Conservation (phyloP, 192 early-diverging fungal genomes). For the Paraglomus occultum region DNA sequence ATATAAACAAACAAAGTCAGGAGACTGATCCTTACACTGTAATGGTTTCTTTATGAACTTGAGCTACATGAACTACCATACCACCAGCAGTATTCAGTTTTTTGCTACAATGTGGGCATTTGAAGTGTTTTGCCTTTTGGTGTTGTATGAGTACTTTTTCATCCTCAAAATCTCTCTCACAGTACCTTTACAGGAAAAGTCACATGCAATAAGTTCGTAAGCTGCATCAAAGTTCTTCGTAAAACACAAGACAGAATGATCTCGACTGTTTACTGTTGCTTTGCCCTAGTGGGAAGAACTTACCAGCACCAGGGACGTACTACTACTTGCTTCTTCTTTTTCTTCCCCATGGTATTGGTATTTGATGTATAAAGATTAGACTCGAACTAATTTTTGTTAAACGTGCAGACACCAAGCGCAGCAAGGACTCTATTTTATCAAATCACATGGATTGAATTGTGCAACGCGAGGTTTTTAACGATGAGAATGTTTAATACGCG, state of each 20-base stretch:
- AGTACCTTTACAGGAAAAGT: conserved; percentile 65
- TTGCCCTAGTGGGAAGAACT: background rate
- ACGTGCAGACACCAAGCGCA: too few relatives aligned
- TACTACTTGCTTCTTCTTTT: conserved; percentile 59
- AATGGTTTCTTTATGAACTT: conserved; percentile 92
- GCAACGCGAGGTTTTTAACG: too few relatives aligned
- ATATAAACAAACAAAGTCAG: too few relatives aligned
- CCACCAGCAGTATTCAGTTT: conserved; percentile 87
- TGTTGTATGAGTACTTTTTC: conserved; percentile 92
- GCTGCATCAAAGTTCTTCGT: background rate
- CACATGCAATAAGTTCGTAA: background rate
- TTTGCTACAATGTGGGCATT: conserved; percentile 82
- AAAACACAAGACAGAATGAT: background rate
- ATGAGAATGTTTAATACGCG: too few relatives aligned
- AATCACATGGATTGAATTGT: too few relatives aligned
- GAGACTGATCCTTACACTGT: conserved; percentile 49
- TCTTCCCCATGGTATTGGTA: conserved; percentile 51
- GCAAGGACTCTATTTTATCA: too few relatives aligned
- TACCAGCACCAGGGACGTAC: conserved; percentile 79
- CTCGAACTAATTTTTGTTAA: too few relatives aligned
- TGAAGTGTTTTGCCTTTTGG: conserved; percentile 94
- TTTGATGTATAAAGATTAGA: too few relatives aligned
- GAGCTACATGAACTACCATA: conserved; percentile 83
- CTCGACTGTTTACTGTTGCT: background rate
- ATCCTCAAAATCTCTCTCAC: conserved; percentile 94